phyloP scores from a whole-genome alignment of 805 yeast species.

The Ogataea ramenticola region DNA sequence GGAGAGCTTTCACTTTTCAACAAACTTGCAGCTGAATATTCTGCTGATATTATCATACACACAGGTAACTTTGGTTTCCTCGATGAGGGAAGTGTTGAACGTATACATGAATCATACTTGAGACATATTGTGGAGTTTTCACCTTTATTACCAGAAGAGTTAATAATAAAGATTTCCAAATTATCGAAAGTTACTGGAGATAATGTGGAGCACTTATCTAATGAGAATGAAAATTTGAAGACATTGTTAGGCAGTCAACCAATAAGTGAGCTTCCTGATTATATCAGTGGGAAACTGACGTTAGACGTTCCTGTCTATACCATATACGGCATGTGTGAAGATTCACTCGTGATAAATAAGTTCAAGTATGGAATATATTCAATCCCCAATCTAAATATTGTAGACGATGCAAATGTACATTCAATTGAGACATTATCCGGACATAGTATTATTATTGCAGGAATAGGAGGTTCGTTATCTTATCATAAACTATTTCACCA shows the following conservation, averaged over 20 bases:
- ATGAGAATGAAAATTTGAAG: conserved; percentile 29
- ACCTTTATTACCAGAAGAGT: conserved; percentile 42
- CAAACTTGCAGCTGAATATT: conserved; percentile 35
- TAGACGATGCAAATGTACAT: conserved; percentile 51
- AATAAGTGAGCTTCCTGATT: conserved; percentile 46
- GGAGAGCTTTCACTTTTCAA: conserved; percentile 46
- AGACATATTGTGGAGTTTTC: conserved; percentile 64
- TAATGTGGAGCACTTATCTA: conserved; percentile 30
- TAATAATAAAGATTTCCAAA: conserved; percentile 44
- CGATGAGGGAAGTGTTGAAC: conserved; percentile 46
- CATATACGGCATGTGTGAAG: conserved; percentile 72
- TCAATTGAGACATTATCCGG: conserved; percentile 34
- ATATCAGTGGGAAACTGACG: conserved; percentile 33
- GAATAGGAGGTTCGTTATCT: conserved; percentile 66
- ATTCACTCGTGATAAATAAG: conserved; percentile 56
- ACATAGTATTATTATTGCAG: conserved; percentile 49
- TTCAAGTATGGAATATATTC: conserved; percentile 46
- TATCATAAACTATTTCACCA: conserved; percentile 63
- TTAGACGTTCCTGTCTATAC: conserved; percentile 64
- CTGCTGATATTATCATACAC: conserved; percentile 52
- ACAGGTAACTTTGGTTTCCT: conserved; percentile 80
- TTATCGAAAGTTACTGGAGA: conserved; percentile 40
- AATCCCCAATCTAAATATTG: conserved; percentile 50
- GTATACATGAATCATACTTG: conserved; percentile 49
- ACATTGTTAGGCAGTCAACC: conserved; percentile 27